Percentiles rank a stretch among this genome's conserved stretches.
These are phyloP conservation scores for Diversispora epigaea DNA, from an alignment of 192 early-diverging fungal species.

Conservation along the genomic window DNA sequence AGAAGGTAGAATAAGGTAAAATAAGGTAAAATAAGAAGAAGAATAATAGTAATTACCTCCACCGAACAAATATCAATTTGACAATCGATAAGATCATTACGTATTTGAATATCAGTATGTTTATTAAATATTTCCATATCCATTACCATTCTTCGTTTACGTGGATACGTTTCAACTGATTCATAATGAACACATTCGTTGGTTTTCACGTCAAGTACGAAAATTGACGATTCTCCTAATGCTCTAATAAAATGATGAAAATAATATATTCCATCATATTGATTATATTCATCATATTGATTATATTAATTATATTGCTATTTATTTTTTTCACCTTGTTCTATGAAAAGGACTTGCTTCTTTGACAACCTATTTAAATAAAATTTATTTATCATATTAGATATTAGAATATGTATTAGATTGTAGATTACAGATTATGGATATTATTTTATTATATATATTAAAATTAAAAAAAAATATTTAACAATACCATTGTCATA, in stretches of 20 bases:
- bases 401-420: no score
- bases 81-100: conserved; percentile 93
- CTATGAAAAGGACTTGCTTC: conserved; percentile 30
- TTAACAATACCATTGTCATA: conserved; percentile 92
- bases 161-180: conserved; percentile 60
- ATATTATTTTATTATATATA: no score
- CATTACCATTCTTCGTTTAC: conserved; percentile 54
- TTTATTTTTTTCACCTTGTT: neutral
- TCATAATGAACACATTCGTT: conserved; percentile 83
- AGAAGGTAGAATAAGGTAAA: neutral
- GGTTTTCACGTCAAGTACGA: conserved; percentile 75
- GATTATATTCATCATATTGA: neutral
- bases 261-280: no score
- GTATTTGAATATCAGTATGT: conserved; percentile 71
- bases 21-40: neutral
- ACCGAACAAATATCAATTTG: conserved; percentile 91
- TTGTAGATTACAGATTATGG: neutral
- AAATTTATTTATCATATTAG: neutral
- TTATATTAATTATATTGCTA: neutral
- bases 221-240: conserved; percentile 73
- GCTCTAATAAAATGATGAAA: conserved; percentile 38
- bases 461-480: conserved; percentile 44
- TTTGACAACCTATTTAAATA: conserved; percentile 17
- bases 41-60: conserved; percentile 50
- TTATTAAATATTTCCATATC: conserved; percentile 61